These are phyloP conservation scores for Exserohilum rostratum DNA, from an alignment of 2,329 filamentous ascomycete genomes.

Conservation along the genomic window DNA sequence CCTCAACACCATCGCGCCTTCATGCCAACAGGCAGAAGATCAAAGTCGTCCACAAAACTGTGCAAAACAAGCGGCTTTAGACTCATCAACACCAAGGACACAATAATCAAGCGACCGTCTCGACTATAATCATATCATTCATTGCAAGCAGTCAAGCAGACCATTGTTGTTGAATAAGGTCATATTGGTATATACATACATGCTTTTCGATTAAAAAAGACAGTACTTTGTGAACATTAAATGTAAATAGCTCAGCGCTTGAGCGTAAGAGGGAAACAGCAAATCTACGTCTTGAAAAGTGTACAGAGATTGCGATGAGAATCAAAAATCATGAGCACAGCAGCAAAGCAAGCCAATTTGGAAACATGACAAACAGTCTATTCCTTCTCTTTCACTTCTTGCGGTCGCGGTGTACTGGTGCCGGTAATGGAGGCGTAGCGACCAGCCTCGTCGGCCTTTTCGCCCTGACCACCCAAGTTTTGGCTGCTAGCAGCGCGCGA, in stretches of 20 bases:
- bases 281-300: slow-evolving; percentile 7
- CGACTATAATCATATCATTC: not conserved
- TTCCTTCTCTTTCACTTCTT: slow-evolving; percentile 22
- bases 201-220: not conserved
- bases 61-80: too few relatives aligned
- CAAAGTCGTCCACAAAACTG: too few relatives aligned
- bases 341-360: not conserved
- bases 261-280: slow-evolving; percentile 5
- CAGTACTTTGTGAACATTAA: not conserved
- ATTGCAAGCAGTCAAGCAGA: slow-evolving; percentile 1
- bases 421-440: slow-evolving; percentile 21
- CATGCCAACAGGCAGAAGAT: too few relatives aligned
- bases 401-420: slow-evolving; percentile 8
- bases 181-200: slow-evolving; percentile 4
- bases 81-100: too few relatives aligned
- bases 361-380: slow-evolving; percentile 3
- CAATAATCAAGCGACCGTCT: too few relatives aligned
- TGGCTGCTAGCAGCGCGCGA: slow-evolving; percentile 16
- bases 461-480: slow-evolving; percentile 8
- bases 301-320: not conserved
- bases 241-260: slow-evolving; percentile 13
- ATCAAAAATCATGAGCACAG: not conserved
- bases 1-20: too few relatives aligned
- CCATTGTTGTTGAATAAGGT: slow-evolving; percentile 2
- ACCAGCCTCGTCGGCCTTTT: slow-evolving; percentile 15